Conservation (phyloP, 2,329 filamentous ascomycete species). For the Elsinoe batatas region DNA sequence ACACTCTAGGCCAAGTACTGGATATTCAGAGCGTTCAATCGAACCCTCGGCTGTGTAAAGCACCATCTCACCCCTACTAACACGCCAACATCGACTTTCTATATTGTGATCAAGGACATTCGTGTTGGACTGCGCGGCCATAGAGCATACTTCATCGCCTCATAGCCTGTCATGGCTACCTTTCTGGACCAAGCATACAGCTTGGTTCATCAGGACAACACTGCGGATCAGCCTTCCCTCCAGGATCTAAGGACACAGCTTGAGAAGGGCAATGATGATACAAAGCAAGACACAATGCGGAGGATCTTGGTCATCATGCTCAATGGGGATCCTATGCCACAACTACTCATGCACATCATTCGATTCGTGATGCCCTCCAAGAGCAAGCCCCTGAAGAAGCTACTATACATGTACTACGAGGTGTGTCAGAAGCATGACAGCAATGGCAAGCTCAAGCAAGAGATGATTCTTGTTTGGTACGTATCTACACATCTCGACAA, state of each 20-base stretch:
- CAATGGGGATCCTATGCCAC: conserved; percentile 91
- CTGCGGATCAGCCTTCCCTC: conserved; percentile 79
- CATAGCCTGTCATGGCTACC: conserved; percentile 63
- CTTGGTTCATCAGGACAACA: conserved; percentile 94
- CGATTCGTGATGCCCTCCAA: conserved; percentile 99
- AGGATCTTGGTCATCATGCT: conserved; percentile 94
- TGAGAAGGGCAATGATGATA: conserved; percentile 32
- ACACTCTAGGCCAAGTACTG: too few species aligned
- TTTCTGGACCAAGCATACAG: conserved; percentile 95
- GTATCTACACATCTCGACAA: not conserved
- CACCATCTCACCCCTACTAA: not conserved
- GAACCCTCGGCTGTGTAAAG: not conserved
- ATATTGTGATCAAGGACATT: too few species aligned
- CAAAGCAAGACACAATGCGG: conserved; percentile 56
- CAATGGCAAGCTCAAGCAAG: conserved; percentile 91
- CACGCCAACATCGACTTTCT: conserved; percentile 3
- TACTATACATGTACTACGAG: conserved; percentile 98
- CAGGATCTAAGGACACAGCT: conserved; percentile 71
- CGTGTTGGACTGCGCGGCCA: not conserved
- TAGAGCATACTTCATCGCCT: not conserved
- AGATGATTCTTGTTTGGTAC: conserved; percentile 98
- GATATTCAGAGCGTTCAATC: too few species aligned
- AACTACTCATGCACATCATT: conserved; percentile 98
- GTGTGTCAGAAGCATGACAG: conserved; percentile 94
- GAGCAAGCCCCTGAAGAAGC: conserved; percentile 92